These are phyloP conservation scores for Aureobasidium sp. DNA, from an alignment of 2,329 filamentous ascomycete species.

Conservation along the genomic window DNA sequence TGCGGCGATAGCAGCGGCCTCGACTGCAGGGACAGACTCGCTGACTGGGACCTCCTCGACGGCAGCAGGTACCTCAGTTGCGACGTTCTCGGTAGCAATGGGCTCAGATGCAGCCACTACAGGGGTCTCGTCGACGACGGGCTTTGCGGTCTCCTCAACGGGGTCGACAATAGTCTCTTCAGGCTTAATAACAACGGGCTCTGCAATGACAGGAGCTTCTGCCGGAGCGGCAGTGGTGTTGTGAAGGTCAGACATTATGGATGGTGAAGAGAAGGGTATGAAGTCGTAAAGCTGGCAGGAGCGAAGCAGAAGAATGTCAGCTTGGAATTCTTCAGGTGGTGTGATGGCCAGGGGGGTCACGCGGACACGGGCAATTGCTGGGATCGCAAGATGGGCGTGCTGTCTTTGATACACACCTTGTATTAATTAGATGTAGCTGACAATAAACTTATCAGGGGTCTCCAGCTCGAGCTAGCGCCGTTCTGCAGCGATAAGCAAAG, in stretches of 20 bases:
- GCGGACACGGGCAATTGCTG: neutral
- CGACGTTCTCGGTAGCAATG: neutral
- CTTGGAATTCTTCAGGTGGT: neutral
- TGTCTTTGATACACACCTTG: constrained; percentile 7
- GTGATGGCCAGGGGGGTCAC: neutral
- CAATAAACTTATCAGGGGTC: constrained; percentile 5
- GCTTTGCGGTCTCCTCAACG: constrained; percentile 6
- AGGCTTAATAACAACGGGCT: constrained; percentile 12
- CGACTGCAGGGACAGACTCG: constrained; percentile 30
- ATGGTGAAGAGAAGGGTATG: constrained; percentile 3
- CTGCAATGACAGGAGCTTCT: constrained; percentile 9
- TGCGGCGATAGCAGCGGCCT: constrained; percentile 29
- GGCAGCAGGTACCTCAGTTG: constrained; percentile 26
- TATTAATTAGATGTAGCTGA: constrained; percentile 12
- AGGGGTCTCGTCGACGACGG: constrained; percentile 11
- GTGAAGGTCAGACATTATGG: constrained; percentile 21
- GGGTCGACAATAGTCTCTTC: constrained; percentile 12
- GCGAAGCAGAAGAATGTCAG: constrained; percentile 6
- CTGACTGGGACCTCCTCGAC: constrained; percentile 21
- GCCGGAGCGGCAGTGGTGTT: constrained; percentile 14
- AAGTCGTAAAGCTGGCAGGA: constrained; percentile 8
- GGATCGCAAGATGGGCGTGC: neutral
- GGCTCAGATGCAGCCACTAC: constrained; percentile 1
- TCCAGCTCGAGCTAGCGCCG: constrained; percentile 9
- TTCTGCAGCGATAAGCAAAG: constrained; percentile 8